Evolutionary conservation across 345 rosid species (phyloP), one percentile per base, ranked within the genome.

Genomic region (Eucalyptus camaldulensis): DNA sequence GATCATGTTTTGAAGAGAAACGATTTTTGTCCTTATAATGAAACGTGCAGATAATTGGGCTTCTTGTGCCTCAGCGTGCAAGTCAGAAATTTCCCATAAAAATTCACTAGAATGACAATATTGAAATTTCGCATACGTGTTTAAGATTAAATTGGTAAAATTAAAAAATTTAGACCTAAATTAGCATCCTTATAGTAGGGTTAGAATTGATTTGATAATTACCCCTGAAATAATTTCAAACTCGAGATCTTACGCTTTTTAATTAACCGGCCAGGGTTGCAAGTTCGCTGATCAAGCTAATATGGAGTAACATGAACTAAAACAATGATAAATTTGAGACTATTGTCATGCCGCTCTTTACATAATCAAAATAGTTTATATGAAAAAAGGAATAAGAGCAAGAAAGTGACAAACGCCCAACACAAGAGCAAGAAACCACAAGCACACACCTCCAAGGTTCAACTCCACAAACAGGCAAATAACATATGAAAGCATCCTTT

Each of bases 1-100:
- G 58, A 53, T 53, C 10, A 53, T 53, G 25, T 53, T 53, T 53
- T 53, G 10, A 53, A 53, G 58, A 1, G 58, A 21, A 53, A 53
- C 10, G 0, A 8, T 21, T 8, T 53, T 53, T 19, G 0, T 4
- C 58, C 5, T 53, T 21, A 25, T 1, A 53, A 19, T 53, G 25
- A 53, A 53, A 53, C 25, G 5, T 53, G 58, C 25, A 21, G 58
- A 53, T 53, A 53, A 53, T 53, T 53, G 58, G 58, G 58, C 58
- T 53, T 53, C 58, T 8, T 53, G 58, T 53, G 58, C 58, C 58
- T 53, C 0, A 21, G 2, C 10, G 10, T 0, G 25, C 24, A 0
- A 53, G 58, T 53, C 5, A 53, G 58, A 53, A 53, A 53, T 53
- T 53, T 3, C 58, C 10, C 2, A 53, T 53, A 0, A 21, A 53